A percentile compares a stretch with the other conserved stretches of the same genome.
phyloP scores from a whole-genome alignment of 805 yeast species.

The Candida vaughaniae region DNA sequence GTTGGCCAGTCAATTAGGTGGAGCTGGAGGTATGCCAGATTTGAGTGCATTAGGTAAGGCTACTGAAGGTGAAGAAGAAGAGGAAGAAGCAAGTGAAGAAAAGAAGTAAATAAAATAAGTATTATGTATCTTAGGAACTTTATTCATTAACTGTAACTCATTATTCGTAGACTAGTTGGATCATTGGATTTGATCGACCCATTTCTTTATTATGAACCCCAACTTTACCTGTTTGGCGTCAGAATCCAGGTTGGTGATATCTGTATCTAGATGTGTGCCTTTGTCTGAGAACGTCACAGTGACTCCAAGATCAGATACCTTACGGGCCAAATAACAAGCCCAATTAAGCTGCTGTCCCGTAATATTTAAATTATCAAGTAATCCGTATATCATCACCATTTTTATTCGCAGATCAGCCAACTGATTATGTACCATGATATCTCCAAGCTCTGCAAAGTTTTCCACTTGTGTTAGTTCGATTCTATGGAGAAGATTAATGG shows the following conservation, averaged over 20 bases:
- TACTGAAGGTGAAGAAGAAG: slow-evolving; percentile 22
- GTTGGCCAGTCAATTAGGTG: slow-evolving; percentile 45
- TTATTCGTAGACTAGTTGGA: too few species aligned
- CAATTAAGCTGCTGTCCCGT: background rate
- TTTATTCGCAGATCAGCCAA: background rate
- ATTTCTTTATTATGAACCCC: too few species aligned
- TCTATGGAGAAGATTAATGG: slow-evolving; percentile 2
- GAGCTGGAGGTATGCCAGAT: slow-evolving; percentile 28
- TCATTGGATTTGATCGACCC: too few species aligned
- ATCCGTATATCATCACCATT: slow-evolving; percentile 3
- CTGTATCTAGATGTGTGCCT: too few species aligned
- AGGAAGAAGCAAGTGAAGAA: slow-evolving; percentile 16
- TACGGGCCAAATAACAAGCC: background rate
- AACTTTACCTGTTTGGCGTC: too few species aligned
- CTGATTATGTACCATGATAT: background rate
- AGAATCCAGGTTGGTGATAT: too few species aligned
- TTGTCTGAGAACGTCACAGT: background rate
- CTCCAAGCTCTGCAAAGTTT: background rate
- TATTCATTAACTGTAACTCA: too few species aligned
- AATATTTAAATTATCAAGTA: background rate
- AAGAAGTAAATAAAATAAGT: slow-evolving; percentile 2
- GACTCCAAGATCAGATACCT: background rate
- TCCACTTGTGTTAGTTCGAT: slow-evolving; percentile 1
- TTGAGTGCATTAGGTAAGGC: slow-evolving; percentile 21
- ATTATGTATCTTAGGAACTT: too few species aligned